Percentiles rank a stretch among this genome's conserved stretches.
Conservation (phyloP, 2,329 filamentous ascomycete genomes). For the Aspergillus unguis region DNA sequence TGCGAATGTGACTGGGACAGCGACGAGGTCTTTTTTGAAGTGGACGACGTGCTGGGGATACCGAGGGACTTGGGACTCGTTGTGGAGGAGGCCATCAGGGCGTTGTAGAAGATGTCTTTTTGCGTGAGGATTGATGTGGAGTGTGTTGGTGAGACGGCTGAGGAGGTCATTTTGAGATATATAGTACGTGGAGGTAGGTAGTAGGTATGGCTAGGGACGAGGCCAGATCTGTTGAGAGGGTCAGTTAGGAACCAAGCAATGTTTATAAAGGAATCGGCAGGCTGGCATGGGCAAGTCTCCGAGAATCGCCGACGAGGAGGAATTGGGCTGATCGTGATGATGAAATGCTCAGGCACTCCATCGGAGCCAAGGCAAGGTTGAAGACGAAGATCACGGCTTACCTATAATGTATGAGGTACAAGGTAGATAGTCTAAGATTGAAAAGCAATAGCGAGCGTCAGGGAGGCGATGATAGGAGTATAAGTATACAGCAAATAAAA, state of each 20-base stretch:
- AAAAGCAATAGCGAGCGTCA: too few species aligned
- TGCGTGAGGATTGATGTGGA: constrained; percentile 31
- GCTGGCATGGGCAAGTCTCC: background rate
- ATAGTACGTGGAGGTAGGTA: background rate
- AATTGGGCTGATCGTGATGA: background rate
- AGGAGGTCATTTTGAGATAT: constrained; percentile 19
- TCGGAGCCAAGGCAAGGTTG: background rate
- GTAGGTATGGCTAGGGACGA: background rate
- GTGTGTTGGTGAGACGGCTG: constrained; percentile 12
- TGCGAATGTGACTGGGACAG: background rate
- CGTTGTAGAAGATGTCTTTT: constrained; percentile 34
- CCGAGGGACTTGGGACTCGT: constrained; percentile 30
- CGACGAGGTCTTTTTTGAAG: background rate
- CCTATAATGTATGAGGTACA: too few species aligned
- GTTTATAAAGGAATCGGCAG: too few species aligned
- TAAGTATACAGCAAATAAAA: too few species aligned
- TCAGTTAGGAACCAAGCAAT: too few species aligned
- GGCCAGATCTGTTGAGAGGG: too few species aligned
- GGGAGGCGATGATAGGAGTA: too few species aligned
- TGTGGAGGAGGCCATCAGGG: constrained; percentile 37
- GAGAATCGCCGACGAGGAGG: constrained; percentile 4
- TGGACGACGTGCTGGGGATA: constrained; percentile 17
- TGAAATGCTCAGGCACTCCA: background rate
- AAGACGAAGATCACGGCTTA: background rate
- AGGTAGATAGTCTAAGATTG: too few species aligned